A percentile compares a stretch with the other conserved stretches of the same genome.
Conservation (phyloP, 2,329 filamentous ascomycete species). For the Dothideomycetes sp. region DNA sequence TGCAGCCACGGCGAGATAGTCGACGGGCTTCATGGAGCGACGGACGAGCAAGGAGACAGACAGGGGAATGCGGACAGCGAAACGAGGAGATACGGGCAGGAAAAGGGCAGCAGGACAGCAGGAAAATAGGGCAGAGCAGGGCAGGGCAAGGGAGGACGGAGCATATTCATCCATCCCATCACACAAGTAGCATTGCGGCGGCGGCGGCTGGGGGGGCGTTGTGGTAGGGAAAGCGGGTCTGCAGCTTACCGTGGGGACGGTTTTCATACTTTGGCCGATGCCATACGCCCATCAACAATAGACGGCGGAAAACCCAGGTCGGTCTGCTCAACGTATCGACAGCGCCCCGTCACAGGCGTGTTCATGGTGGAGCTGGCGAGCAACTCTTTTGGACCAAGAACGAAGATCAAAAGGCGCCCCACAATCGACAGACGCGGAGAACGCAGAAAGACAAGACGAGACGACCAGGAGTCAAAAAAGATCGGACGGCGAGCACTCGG, state of each 20-base stretch:
- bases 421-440: no score
- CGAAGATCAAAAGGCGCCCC: constrained; percentile 10
- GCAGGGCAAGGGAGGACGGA: constrained; percentile 6
- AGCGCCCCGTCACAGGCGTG: constrained; percentile 15
- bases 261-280: constrained; percentile 34
- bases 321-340: constrained; percentile 5
- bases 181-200: constrained; percentile 9
- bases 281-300: constrained; percentile 17
- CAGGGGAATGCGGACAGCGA: constrained; percentile 2
- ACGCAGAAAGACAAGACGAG: constrained; percentile 3
- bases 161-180: no score
- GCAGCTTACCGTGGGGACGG: constrained; percentile 34
- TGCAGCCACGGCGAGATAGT: constrained; percentile 8
- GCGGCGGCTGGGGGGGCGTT: constrained; percentile 8
- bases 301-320: background rate
- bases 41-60: no score
- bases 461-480: constrained; percentile 1
- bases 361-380: constrained; percentile 27
- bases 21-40: constrained; percentile 6
- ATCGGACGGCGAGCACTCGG: constrained; percentile 9
- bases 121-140: constrained; percentile 6
- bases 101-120: background rate
- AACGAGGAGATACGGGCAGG: constrained; percentile 1
- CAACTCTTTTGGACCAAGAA: constrained; percentile 4
- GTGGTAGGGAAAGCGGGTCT: constrained; percentile 7